Percentiles rank a stretch among this genome's conserved stretches.
phyloP scores from a whole-genome alignment of 1,284 basidiomycete species.

The Amylostereum areolatum region DNA sequence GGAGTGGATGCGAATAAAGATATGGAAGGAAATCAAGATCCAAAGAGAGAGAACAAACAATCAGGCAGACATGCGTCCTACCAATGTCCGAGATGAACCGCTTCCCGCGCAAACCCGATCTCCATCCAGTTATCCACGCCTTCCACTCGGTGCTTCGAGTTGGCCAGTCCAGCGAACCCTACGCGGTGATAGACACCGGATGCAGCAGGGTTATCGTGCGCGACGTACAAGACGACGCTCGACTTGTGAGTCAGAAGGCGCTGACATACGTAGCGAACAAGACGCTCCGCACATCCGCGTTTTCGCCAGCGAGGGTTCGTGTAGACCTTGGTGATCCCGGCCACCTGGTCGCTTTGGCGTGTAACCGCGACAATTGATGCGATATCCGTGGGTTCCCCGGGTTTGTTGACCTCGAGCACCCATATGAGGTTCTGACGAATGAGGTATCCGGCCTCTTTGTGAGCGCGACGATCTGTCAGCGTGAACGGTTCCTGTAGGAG shows the following conservation, averaged over 20 bases:
- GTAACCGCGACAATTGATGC: conserved; percentile 65
- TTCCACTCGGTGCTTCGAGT: conserved; percentile 23
- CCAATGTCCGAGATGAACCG: conserved; percentile 55
- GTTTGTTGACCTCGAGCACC: conserved; percentile 44
- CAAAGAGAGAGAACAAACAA: no score
- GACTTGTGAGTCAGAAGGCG: conserved; percentile 32
- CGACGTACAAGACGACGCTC: conserved; percentile 49
- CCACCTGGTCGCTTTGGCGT: conserved; percentile 42
- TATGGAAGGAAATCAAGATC: no score
- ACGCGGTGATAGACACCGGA: conserved; percentile 52
- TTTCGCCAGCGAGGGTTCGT: conserved; percentile 47
- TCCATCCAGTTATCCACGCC: conserved; percentile 55
- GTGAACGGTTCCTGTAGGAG: conserved; percentile 46
- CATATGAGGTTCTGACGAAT: conserved; percentile 47
- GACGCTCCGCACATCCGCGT: conserved; percentile 48
- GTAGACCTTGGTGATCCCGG: conserved; percentile 62
- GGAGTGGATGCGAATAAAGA: no score
- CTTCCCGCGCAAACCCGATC: conserved; percentile 46
- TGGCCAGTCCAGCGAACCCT: conserved; percentile 48
- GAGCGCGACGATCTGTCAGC: conserved; percentile 35
- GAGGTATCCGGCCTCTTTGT: conserved; percentile 44
- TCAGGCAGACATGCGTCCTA: conserved; percentile 17
- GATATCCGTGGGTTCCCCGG: conserved; percentile 27
- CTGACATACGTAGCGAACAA: conserved; percentile 47
- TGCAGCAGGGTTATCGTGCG: conserved; percentile 46